Percentiles rank a stretch among this genome's conserved stretches.
Evolutionary conservation across 139 green algal genomes (phyloP).

Genomic region (Auxenochlorella pyrenoidosa): DNA sequence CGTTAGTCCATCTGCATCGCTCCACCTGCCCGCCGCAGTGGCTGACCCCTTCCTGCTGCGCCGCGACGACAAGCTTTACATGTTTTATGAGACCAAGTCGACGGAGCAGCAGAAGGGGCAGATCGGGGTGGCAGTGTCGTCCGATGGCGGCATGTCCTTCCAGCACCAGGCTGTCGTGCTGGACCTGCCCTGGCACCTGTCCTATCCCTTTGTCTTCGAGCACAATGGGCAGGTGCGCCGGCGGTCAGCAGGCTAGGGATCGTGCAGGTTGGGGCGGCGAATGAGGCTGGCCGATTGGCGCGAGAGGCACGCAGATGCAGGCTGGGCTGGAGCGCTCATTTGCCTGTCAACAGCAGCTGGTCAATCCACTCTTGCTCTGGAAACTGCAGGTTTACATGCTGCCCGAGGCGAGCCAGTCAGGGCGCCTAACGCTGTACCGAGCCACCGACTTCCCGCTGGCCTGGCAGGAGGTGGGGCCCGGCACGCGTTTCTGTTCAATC

Average conservation of each 20-base stretch:
- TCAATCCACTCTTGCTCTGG: not conserved
- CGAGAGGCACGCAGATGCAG: too few species aligned
- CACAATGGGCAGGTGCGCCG: not conserved
- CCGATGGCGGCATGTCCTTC: constrained; percentile 43
- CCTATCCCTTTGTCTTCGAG: constrained; percentile 59
- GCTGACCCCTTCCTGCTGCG: constrained; percentile 26
- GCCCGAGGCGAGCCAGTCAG: constrained; percentile 45
- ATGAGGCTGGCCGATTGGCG: not conserved
- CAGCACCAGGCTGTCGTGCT: constrained; percentile 50
- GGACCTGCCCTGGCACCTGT: constrained; percentile 58
- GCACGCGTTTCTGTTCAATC: too few species aligned
- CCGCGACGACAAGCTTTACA: constrained; percentile 29
- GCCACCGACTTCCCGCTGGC: constrained; percentile 46
- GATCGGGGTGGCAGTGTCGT: constrained; percentile 50
- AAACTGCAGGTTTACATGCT: constrained; percentile 55
- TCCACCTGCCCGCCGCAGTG: not conserved
- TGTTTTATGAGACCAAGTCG: constrained; percentile 62
- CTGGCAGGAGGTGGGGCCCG: constrained; percentile 30
- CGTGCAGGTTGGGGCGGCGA: too few species aligned
- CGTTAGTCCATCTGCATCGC: too few species aligned
- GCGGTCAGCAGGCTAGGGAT: too few species aligned
- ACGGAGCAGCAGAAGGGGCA: constrained; percentile 32
- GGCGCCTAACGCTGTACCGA: constrained; percentile 50
- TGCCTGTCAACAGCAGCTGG: not conserved
- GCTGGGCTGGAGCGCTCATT: not conserved